A percentile compares a stretch with the other conserved stretches of the same genome.
These are phyloP conservation scores for Rhynchosporium secalis DNA, from an alignment of 2,329 filamentous ascomycete genomes.

Conservation along the genomic window DNA sequence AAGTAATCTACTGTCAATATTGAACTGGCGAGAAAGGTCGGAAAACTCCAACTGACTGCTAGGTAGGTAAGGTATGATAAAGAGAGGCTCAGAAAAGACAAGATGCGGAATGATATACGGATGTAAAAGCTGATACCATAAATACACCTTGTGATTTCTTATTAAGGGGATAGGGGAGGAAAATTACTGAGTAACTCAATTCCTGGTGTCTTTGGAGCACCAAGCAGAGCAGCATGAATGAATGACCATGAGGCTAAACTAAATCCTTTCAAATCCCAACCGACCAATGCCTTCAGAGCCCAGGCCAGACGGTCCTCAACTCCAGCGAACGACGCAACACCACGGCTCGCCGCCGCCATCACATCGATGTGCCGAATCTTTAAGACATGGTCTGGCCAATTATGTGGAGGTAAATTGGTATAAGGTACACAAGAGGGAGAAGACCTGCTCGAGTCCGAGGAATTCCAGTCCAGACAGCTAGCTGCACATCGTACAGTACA, in stretches of 20 bases:
- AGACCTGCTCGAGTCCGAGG: no score
- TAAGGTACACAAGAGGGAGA: not conserved
- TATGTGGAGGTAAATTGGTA: not conserved
- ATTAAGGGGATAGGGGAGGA: not conserved
- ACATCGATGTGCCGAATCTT: not conserved
- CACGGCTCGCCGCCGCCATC: constrained; percentile 3
- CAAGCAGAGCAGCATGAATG: not conserved
- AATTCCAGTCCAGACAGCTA: no score
- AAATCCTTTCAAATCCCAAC: not conserved
- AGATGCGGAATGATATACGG: not conserved
- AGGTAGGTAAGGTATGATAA: no score
- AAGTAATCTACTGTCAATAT: no score
- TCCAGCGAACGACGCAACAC: not conserved
- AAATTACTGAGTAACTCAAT: constrained; percentile 1
- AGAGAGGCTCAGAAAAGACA: not conserved
- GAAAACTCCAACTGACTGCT: no score
- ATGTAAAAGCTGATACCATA: not conserved
- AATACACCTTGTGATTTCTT: not conserved
- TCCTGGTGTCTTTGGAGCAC: not conserved
- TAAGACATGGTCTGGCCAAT: not conserved
- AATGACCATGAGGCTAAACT: not conserved
- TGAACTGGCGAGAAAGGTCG: no score
- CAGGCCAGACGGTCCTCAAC: not conserved
- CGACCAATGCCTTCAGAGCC: constrained; percentile 1
- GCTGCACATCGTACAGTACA: no score